phyloP scores from a whole-genome alignment of 495 filamentous ascomycete genomes.

The Hypoxylon fragiforme region DNA sequence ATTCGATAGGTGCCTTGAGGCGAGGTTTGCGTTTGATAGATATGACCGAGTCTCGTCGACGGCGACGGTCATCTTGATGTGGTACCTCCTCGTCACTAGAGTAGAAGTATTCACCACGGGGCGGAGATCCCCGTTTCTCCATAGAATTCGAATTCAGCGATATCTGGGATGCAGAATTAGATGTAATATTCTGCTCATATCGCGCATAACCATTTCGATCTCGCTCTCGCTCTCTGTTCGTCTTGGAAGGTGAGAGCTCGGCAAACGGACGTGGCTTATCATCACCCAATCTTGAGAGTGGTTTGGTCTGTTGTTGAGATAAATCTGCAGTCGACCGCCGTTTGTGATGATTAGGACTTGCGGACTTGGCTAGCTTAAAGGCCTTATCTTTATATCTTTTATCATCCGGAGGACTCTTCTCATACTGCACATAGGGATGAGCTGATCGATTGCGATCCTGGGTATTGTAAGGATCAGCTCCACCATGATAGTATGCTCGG shows the following conservation, averaged over 20 bases:
- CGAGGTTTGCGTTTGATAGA: constrained; percentile 8
- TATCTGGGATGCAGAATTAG: constrained; percentile 25
- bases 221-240: too few species aligned
- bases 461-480: constrained; percentile 19
- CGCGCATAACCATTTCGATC: constrained; percentile 20
- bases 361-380: constrained; percentile 11
- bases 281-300: constrained; percentile 15
- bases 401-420: constrained; percentile 26
- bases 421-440: constrained; percentile 27
- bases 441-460: constrained; percentile 30
- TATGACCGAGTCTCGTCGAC: constrained; percentile 19
- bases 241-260: constrained; percentile 18
- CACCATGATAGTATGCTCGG: constrained; percentile 44
- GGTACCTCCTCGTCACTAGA: constrained; percentile 36
- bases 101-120: constrained; percentile 27
- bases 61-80: constrained; percentile 3
- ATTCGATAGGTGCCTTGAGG: constrained; percentile 13
- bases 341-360: constrained; percentile 34
- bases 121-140: constrained; percentile 19
- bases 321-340: constrained; percentile 31
- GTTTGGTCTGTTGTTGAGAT: constrained; percentile 20
- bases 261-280: constrained; percentile 18
- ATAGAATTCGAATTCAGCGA: constrained; percentile 14
- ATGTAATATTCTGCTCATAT: constrained; percentile 27
- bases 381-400: constrained; percentile 30